These are phyloP conservation scores for Eimeria acervulina DNA, from an alignment of 169 alveolate genomes.

Conservation along the genomic window DNA sequence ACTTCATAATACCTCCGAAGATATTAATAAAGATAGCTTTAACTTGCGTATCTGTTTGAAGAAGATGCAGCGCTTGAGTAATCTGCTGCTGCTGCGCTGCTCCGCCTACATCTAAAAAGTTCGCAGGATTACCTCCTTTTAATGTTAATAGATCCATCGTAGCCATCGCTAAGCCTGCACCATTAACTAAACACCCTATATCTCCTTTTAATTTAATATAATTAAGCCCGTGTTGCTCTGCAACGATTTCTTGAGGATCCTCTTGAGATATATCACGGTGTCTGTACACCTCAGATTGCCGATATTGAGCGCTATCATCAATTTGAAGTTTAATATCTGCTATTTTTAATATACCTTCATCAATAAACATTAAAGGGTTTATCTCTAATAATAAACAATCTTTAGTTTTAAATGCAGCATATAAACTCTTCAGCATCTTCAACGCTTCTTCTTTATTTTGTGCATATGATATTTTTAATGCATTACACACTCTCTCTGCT, in stretches of 20 bases:
- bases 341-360: conserved; percentile 93
- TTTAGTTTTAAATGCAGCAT: conserved; percentile 91
- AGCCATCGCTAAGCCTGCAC: conserved; percentile 99
- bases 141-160: conserved; percentile 93
- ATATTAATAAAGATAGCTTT: conserved; percentile 96
- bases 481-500: conserved; percentile 83
- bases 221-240: conserved; percentile 94
- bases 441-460: too few relatives aligned
- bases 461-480: conserved; percentile 88
- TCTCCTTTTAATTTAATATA: conserved; percentile 97
- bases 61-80: conserved; percentile 94
- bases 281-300: conserved; percentile 92
- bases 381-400: conserved; percentile 97
- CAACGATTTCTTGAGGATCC: conserved; percentile 94
- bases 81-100: conserved; percentile 95
- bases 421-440: too few relatives aligned
- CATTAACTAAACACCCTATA: conserved; percentile 96
- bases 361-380: conserved; percentile 96
- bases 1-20: conserved; percentile 97
- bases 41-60: conserved; percentile 89
- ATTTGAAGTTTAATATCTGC: conserved; percentile 97
- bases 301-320: conserved; percentile 97
- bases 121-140: conserved; percentile 97
- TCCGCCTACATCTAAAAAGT: conserved; percentile 99
- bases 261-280: conserved; percentile 85